Percentiles rank a stretch among this genome's conserved stretches.
These are phyloP conservation scores for Debaryomyces fabryi DNA, from an alignment of 1,139 yeast genomes.

Conservation along the genomic window DNA sequence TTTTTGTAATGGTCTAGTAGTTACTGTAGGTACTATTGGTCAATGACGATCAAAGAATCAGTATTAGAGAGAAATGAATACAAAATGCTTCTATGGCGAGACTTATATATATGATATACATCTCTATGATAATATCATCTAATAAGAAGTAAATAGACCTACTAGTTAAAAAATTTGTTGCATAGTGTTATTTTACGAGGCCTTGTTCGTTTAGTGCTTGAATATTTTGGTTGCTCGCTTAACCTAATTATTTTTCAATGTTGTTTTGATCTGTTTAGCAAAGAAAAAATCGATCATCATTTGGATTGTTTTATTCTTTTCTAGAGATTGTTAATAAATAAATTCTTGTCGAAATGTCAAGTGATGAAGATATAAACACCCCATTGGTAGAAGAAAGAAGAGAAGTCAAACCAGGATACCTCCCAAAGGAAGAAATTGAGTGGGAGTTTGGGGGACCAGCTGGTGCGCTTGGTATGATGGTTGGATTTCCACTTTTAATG, in stretches of 20 bases:
- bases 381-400: not conserved
- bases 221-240: not conserved
- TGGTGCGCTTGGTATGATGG: constrained; percentile 94
- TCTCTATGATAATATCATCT: not conserved
- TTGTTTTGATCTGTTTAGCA: not conserved
- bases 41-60: not conserved
- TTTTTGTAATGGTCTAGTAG: not conserved
- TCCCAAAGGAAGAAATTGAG: constrained; percentile 49
- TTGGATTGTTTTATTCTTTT: not conserved
- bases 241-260: not conserved
- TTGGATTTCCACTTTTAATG: constrained; percentile 91
- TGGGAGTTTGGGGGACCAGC: constrained; percentile 93
- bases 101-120: not conserved
- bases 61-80: not conserved
- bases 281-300: not conserved
- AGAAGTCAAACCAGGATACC: constrained; percentile 26
- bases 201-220: not conserved
- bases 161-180: not conserved
- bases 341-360: not conserved
- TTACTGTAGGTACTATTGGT: too few species aligned
- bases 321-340: not conserved
- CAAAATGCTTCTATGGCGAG: not conserved
- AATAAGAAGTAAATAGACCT: not conserved
- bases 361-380: not conserved
- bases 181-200: not conserved